A percentile compares a stretch with the other conserved stretches of the same genome.
These are phyloP conservation scores for Trichoderma asperelloides DNA, from an alignment of 495 filamentous ascomycete genomes.

Conservation along the genomic window DNA sequence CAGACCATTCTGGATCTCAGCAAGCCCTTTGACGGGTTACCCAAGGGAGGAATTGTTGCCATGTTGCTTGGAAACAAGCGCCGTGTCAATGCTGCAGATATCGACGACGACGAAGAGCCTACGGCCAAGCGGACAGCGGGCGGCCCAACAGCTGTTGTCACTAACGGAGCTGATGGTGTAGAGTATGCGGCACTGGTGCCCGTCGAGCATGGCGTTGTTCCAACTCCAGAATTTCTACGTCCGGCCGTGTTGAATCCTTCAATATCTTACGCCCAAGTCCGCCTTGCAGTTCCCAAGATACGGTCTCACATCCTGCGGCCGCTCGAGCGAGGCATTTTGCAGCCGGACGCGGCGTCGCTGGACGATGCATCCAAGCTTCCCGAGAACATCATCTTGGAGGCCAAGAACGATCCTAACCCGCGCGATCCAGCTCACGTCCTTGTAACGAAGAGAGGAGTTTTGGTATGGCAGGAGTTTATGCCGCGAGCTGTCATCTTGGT, in stretches of 20 bases:
- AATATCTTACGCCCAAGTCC: constrained; percentile 72
- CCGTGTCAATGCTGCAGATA: constrained; percentile 61
- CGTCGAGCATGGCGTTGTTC: constrained; percentile 48
- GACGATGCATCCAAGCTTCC: constrained; percentile 53
- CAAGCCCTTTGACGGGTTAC: constrained; percentile 88
- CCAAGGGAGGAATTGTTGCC: constrained; percentile 76
- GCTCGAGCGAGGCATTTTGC: constrained; percentile 43
- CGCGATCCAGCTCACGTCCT: constrained; percentile 77
- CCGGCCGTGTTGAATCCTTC: constrained; percentile 78
- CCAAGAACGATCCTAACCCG: constrained; percentile 46
- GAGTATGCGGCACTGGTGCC: constrained; percentile 53
- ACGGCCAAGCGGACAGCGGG: constrained; percentile 48
- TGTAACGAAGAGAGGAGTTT: constrained; percentile 70
- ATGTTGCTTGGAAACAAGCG: constrained; percentile 91
- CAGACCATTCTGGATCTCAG: constrained; percentile 84
- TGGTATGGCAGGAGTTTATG: constrained; percentile 89
- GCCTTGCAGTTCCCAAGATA: constrained; percentile 82
- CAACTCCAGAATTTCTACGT: constrained; percentile 78
- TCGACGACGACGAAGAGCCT: constrained; percentile 50
- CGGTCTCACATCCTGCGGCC: constrained; percentile 67
- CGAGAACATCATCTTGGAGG: constrained; percentile 46
- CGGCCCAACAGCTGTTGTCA: constrained; percentile 38
- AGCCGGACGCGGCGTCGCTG: constrained; percentile 30
- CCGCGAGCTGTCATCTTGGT: constrained; percentile 74
- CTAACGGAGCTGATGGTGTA: constrained; percentile 60